These are phyloP conservation scores for Coccomyxa sp. DNA, from an alignment of 139 green algal species.

Conservation along the genomic window DNA sequence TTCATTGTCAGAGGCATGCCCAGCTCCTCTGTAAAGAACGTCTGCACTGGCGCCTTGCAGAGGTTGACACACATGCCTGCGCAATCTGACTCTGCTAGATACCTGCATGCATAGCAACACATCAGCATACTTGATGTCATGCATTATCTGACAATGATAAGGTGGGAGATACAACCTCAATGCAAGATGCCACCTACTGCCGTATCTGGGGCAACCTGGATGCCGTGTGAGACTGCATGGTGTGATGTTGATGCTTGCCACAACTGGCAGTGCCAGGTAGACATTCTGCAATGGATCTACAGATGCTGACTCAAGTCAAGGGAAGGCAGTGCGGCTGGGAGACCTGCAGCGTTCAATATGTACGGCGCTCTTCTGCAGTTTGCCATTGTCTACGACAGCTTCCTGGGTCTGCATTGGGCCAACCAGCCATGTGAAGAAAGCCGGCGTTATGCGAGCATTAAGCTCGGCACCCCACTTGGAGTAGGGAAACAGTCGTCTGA, in stretches of 20 bases:
- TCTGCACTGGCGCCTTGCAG: conserved; percentile 70
- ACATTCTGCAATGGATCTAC: background rate
- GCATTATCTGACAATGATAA: background rate
- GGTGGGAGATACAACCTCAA: background rate
- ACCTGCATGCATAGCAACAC: conserved; percentile 28
- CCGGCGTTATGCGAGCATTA: conserved; percentile 66
- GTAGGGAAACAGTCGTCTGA: conserved; percentile 63
- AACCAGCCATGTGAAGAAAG: conserved; percentile 77
- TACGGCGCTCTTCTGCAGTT: conserved; percentile 39
- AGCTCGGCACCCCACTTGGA: conserved; percentile 72
- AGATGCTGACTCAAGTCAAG: background rate
- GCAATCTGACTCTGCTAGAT: conserved; percentile 62
- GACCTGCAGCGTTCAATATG: conserved; percentile 67
- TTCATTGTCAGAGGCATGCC: conserved; percentile 71
- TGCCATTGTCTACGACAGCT: conserved; percentile 8
- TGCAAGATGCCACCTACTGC: background rate
- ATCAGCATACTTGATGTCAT: too few relatives aligned
- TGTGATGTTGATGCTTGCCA: background rate
- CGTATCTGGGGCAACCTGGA: background rate
- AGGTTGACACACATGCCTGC: conserved; percentile 82
- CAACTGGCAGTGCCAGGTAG: background rate
- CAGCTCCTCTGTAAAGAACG: conserved; percentile 80
- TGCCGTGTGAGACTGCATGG: background rate
- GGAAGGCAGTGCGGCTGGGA: background rate
- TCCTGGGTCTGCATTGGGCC: conserved; percentile 41